Conservation (phyloP, 768 basidiomycete species). For the Tricholoma matsutake region DNA sequence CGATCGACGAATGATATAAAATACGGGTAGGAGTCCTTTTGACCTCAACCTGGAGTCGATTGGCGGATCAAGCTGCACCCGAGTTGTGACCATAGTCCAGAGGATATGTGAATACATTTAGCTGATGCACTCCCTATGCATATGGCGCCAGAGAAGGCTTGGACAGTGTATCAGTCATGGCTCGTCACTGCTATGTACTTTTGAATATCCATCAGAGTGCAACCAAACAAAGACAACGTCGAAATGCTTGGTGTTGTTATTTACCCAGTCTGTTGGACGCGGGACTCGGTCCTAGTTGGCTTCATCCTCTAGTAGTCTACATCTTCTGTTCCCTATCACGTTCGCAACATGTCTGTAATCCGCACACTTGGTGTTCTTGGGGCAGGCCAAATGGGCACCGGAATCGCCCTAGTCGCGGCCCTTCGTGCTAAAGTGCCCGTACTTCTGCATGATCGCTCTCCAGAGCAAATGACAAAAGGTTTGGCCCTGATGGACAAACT, state of each 20-base stretch:
- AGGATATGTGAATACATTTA: conserved; percentile 43
- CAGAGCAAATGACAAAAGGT: conserved; percentile 70
- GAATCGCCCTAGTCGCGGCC: conserved; percentile 86
- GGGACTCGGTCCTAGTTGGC: no score
- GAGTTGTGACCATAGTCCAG: conserved; percentile 48
- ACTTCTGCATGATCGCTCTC: conserved; percentile 77
- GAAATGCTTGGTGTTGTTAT: neutral
- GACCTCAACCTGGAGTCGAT: no score
- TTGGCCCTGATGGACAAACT: conserved; percentile 75
- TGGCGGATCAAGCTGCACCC: no score
- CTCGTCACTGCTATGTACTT: no score
- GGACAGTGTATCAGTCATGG: no score
- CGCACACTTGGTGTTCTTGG: conserved; percentile 75
- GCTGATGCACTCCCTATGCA: no score
- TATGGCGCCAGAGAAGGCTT: no score
- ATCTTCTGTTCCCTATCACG: neutral
- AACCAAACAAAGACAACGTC: neutral
- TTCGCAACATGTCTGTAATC: conserved; percentile 55
- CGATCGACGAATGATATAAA: no score
- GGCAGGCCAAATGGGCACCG: conserved; percentile 88
- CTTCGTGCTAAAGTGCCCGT: conserved; percentile 85
- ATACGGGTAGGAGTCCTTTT: no score
- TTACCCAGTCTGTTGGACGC: neutral
- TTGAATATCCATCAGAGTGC: no score
- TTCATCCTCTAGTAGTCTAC: neutral